Base-by-base conservation (phyloP, 257 asterid genomes). In the Forsythia suspensa region DNA sequence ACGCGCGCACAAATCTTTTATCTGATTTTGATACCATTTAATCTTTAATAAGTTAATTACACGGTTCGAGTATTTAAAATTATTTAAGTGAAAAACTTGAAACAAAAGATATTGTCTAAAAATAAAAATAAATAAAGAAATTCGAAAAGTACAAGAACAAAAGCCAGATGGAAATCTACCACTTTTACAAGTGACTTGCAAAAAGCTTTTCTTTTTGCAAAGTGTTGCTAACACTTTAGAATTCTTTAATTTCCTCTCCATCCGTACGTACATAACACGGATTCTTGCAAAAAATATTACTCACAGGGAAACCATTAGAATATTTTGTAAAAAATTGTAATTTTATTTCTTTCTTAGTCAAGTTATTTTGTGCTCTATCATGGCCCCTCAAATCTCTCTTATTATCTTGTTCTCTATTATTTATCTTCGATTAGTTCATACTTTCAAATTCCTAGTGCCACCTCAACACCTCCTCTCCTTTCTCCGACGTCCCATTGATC, bases 201-300 rank as follows among this genome's bases (percentile, higher is more conserved):
- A 59, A 80, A 13, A 73, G 44, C 12, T 77, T 73, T 71, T 80
- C 71, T 59, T 63, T 73, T 77, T 66, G 80, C 61, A 71, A 51
- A 43, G 69, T 77, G 40, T 61, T 59, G 51, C 70, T 44, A 52
- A 57, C 69, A 72, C 73, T 36, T 65, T 41, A 12, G 15, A 65
- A 55, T 24, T 74, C 13, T 7, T 21, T 40, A 70, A 34, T 18
- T 41, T 41, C 57, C 36, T 76, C 41, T 16, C 51, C 61, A 41
- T 83, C 81, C 85, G 78, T 83, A 86, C 92, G 84, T 81, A 76
- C 85, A 67, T 16, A 24, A 38, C 83, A 52, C 78, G 77, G 82
- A 81, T 59, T 36, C 42, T 65, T 61, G 24, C 70, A 4, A 63
- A 24, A 63, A 21, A 3, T 63, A 61, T 63, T 2, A 10, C 39